Base-by-base conservation (phyloP, 2,329 filamentous ascomycete genomes). In the Phaeosphaeria sp. region DNA sequence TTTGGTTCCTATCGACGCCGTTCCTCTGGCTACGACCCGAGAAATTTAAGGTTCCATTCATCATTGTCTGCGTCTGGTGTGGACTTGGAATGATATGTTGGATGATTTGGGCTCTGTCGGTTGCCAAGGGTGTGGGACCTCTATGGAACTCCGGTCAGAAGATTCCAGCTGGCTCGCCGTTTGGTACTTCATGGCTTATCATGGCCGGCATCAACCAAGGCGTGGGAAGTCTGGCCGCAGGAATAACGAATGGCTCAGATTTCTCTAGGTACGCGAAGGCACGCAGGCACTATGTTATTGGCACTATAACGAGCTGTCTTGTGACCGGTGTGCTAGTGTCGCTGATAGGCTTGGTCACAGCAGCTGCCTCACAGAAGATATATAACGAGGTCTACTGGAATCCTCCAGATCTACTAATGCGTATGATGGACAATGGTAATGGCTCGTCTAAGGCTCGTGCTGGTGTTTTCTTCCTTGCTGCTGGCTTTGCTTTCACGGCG, bases 21-120 rank as follows among this genome's bases (percentile, higher is more conserved):
- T 82, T 85, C 57, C 67, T 84, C 2, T 80, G 79, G 69, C 78
- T 84, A n/a, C 76, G 77, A 0, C 81, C 82, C 0, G 81, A 84
- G 57, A 79, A 78, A n/a, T 83, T 82, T 69, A 82, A 80, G 66
- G 68, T 79, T 4, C 80, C 80, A 0, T 83, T 84, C 60, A 71
- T 80, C 40, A 60, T 82, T 18, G 77, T 80, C 6, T 80, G 75
- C 47, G 64, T 76, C 4, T 81, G 80, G 65, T 82, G 79, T 54
- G 78, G 77, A 15, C 17, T 80, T 3, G 80, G 77, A 15, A 84
- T 84, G 81, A 48, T 83, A 8, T 56, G 61, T 15, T 73, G 69
- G 73, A 83, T 84, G 73, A 80, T 81, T 43, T 83, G 82, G 82
- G 77, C 81, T 1, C 67, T 83, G 4, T 65, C 76, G 2, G 75